Conservation (phyloP, 768 basidiomycete species). For the Exidia glandulosa region DNA sequence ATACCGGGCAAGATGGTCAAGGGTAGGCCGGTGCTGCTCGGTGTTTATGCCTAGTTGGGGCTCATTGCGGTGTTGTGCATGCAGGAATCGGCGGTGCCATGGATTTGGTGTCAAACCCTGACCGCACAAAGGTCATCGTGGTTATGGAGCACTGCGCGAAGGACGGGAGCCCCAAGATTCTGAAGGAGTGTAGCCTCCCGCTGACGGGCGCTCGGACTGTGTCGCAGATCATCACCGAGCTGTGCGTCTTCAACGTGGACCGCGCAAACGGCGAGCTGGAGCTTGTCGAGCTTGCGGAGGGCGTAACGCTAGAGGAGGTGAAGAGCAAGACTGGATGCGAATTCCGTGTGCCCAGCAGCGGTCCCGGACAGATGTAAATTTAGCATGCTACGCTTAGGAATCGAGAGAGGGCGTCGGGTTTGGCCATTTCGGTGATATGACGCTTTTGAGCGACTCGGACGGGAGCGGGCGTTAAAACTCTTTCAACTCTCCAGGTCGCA, state of each 20-base stretch:
- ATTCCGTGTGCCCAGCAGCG: constrained; percentile 32
- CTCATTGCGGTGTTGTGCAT: constrained; percentile 1
- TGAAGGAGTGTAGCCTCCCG: constrained; percentile 71
- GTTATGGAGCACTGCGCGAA: constrained; percentile 87
- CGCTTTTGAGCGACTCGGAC: background rate
- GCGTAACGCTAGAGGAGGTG: constrained; percentile 74
- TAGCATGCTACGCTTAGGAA: too few relatives aligned
- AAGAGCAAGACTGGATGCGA: constrained; percentile 77
- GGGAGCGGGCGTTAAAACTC: background rate
- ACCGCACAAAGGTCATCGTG: constrained; percentile 84
- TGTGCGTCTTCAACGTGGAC: constrained; percentile 85
- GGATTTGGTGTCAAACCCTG: constrained; percentile 94
- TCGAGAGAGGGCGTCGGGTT: too few relatives aligned
- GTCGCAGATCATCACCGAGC: constrained; percentile 87
- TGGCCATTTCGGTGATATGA: too few relatives aligned
- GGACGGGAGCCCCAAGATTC: constrained; percentile 81
- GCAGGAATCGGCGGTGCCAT: constrained; percentile 90
- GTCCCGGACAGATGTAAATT: background rate
- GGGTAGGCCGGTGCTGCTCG: constrained; percentile 28
- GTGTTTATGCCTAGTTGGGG: background rate
- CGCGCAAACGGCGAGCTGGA: constrained; percentile 58
- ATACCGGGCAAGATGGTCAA: constrained; percentile 90
- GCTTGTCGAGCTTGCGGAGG: constrained; percentile 75
- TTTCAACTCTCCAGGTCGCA: too few relatives aligned
- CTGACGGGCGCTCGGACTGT: constrained; percentile 82